Evolutionary conservation across 1,284 basidiomycete genomes (phyloP).

Genomic region (Leccinum cinnamomeum): DNA sequence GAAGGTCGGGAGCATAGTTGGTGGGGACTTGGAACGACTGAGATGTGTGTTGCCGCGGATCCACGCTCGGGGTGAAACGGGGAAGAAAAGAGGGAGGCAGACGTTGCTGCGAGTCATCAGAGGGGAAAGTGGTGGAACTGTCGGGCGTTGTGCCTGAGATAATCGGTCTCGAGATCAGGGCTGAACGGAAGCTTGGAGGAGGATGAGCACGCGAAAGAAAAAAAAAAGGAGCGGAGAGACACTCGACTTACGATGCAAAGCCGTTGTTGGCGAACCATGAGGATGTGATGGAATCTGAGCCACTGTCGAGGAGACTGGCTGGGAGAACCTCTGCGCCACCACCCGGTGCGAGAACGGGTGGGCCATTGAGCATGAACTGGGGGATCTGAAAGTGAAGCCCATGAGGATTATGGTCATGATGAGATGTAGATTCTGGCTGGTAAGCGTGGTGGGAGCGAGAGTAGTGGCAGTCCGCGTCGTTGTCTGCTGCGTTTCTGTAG

Average conservation of each 20-base stretch:
- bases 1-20: conserved; percentile 3
- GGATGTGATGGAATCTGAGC: conserved; percentile 36
- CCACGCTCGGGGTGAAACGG: not conserved
- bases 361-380: conserved; percentile 55
- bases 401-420: conserved; percentile 30
- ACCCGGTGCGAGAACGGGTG: conserved; percentile 61
- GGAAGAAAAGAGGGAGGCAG: not conserved
- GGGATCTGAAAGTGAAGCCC: conserved; percentile 61
- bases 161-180: conserved; percentile 19
- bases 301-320: conserved; percentile 40
- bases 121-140: not conserved
- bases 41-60: conserved; percentile 8
- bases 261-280: conserved; percentile 52
- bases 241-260: conserved; percentile 34
- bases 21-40: conserved; percentile 2
- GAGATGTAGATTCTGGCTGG: conserved; percentile 5
- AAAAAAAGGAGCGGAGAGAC: not conserved
- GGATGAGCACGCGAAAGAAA: conserved; percentile 19
- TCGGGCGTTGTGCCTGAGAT: conserved; percentile 2
- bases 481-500: conserved; percentile 3
- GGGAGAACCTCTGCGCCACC: conserved; percentile 70
- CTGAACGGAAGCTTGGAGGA: conserved; percentile 26
- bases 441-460: conserved; percentile 2
- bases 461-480: conserved; percentile 16
- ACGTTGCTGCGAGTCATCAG: conserved; percentile 7